phyloP scores from a whole-genome alignment of 2,329 filamentous ascomycete genomes.

The Ascochyta viciae-villosae region DNA sequence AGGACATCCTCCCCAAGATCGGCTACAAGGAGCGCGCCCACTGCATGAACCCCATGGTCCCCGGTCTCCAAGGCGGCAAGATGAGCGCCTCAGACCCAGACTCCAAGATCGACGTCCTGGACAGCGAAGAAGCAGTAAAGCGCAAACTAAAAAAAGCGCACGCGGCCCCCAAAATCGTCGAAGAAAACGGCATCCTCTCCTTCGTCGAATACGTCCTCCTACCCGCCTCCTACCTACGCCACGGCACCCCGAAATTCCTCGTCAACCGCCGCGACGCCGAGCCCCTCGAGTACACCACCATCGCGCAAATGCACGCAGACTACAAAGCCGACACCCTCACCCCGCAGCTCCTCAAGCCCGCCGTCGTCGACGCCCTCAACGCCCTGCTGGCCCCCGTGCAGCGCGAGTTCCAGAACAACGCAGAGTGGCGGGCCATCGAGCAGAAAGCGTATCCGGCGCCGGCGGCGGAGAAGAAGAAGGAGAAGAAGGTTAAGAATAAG shows the following conservation, averaged over 20 bases:
- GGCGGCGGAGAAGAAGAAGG: slow-evolving; percentile 67
- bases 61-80: slow-evolving; percentile 81
- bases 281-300: slow-evolving; percentile 79
- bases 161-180: slow-evolving; percentile 75
- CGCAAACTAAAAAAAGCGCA: slow-evolving; percentile 78
- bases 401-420: slow-evolving; percentile 70
- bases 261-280: slow-evolving; percentile 74
- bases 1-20: slow-evolving; percentile 83
- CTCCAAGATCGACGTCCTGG: slow-evolving; percentile 93
- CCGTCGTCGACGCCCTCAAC: slow-evolving; percentile 75
- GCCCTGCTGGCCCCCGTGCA: slow-evolving; percentile 80
- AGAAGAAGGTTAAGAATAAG: slow-evolving; percentile 76
- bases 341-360: slow-evolving; percentile 88
- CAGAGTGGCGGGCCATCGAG: slow-evolving; percentile 82
- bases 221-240: slow-evolving; percentile 71
- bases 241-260: slow-evolving; percentile 65
- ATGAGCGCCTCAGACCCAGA: slow-evolving; percentile 76
- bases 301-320: slow-evolving; percentile 78
- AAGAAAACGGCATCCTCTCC: slow-evolving; percentile 85
- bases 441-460: slow-evolving; percentile 82
- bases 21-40: slow-evolving; percentile 79
- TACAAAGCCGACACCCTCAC: slow-evolving; percentile 82
- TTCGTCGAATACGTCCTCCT: slow-evolving; percentile 89
- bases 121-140: slow-evolving; percentile 73
- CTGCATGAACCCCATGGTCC: slow-evolving; percentile 87